A percentile compares a stretch with the other conserved stretches of the same genome.
These are phyloP conservation scores for Cadophora gregata DNA, from an alignment of 2,329 filamentous ascomycete species.

Conservation along the genomic window DNA sequence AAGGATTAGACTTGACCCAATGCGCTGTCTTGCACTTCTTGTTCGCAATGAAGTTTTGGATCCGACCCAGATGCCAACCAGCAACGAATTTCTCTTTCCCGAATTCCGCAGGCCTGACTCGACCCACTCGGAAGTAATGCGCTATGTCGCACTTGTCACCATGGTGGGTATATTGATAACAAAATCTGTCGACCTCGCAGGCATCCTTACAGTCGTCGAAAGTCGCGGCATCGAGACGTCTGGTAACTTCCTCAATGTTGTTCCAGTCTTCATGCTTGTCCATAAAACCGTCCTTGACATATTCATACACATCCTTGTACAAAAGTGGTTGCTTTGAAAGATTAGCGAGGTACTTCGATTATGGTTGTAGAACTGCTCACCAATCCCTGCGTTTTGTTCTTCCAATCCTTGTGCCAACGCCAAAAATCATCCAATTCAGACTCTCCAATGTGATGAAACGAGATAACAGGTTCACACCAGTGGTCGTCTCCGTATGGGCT, in stretches of 20 bases:
- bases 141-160: constrained; percentile 18
- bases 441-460: constrained; percentile 28
- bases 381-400: constrained; percentile 20
- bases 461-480: constrained; percentile 33
- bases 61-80: constrained; percentile 14
- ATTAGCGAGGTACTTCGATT: constrained; percentile 1
- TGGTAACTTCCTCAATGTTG: constrained; percentile 16
- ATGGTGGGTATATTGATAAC: constrained; percentile 24
- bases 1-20: constrained; percentile 16
- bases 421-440: constrained; percentile 23
- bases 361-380: constrained; percentile 16
- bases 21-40: constrained; percentile 12
- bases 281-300: constrained; percentile 21
- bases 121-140: constrained; percentile 20
- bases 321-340: constrained; percentile 18
- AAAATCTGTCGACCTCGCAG: constrained; percentile 21
- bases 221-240: neutral
- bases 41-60: constrained; percentile 3
- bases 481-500: constrained; percentile 23
- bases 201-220: constrained; percentile 24
- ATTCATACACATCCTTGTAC: constrained; percentile 20
- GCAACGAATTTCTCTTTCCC: constrained; percentile 6
- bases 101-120: neutral
- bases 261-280: constrained; percentile 19
- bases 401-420: constrained; percentile 27